phyloP scores from a whole-genome alignment of 768 basidiomycete species.

The Naganishia randhawae region DNA sequence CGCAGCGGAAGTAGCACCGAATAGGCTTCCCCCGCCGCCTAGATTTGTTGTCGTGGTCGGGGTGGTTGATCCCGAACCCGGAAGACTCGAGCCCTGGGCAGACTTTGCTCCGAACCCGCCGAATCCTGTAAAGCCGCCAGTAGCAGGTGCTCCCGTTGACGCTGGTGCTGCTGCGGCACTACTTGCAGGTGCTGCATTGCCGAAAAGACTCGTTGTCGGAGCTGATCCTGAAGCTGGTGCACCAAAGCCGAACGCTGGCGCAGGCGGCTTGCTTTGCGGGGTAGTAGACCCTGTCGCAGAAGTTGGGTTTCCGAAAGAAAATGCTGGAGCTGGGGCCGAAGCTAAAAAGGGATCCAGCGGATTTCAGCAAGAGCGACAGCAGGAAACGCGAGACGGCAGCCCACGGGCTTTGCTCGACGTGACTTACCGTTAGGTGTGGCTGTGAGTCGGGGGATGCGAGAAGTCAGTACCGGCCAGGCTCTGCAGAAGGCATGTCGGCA shows the following conservation, averaged over 20 bases:
- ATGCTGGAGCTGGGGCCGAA: not conserved
- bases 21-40: too few relatives aligned
- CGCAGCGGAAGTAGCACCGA: not conserved
- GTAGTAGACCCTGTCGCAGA: not conserved
- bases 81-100: not conserved
- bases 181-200: not conserved
- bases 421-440: not conserved
- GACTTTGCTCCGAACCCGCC: not conserved
- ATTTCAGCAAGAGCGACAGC: too few relatives aligned
- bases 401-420: too few relatives aligned
- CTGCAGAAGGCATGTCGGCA: not conserved
- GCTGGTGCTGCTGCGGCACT: not conserved
- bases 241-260: slow-evolving; percentile 10
- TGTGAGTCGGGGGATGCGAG: not conserved
- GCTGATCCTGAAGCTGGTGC: not conserved
- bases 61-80: slow-evolving; percentile 3
- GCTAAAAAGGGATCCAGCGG: not conserved
- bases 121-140: slow-evolving; percentile 15
- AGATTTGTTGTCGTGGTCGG: not conserved
- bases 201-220: not conserved
- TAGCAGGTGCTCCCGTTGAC: not conserved
- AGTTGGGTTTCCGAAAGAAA: slow-evolving; percentile 21
- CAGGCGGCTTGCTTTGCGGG: slow-evolving; percentile 17
- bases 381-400: too few relatives aligned
- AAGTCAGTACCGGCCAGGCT: not conserved